A percentile compares a stretch with the other conserved stretches of the same genome.
These are phyloP conservation scores for Diaporthe citrichinensis DNA, from an alignment of 2,329 filamentous ascomycete genomes.

Conservation along the genomic window DNA sequence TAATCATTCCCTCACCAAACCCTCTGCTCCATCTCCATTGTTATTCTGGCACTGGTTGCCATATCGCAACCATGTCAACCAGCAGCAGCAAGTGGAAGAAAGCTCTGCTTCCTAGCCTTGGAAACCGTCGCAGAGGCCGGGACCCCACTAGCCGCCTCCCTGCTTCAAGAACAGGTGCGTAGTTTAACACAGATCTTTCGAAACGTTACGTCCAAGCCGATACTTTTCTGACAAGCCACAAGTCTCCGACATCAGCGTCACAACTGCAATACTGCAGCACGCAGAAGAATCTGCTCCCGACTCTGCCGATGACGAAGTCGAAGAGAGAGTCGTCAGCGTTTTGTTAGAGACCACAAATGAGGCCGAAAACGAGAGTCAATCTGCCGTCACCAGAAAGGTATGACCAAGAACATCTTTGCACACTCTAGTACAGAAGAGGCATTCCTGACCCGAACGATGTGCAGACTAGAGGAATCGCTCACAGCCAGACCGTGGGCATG, in stretches of 20 bases:
- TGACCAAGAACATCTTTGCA: neutral
- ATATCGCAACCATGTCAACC: slow-evolving; percentile 5
- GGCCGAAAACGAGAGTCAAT: neutral
- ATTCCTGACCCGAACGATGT: neutral
- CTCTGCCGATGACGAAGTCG: neutral
- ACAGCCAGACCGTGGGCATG: slow-evolving; percentile 32
- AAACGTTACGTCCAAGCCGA: neutral
- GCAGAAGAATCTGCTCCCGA: neutral
- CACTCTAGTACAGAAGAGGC: neutral
- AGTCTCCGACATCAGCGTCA: slow-evolving; percentile 28
- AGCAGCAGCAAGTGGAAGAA: slow-evolving; percentile 37
- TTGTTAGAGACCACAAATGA: slow-evolving; percentile 37
- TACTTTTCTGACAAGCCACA: neutral
- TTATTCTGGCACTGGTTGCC: neutral
- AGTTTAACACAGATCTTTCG: neutral
- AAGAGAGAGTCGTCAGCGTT: slow-evolving; percentile 37
- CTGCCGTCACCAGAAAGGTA: slow-evolving; percentile 28
- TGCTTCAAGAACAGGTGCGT: slow-evolving; percentile 37
- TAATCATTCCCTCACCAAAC: neutral
- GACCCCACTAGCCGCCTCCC: slow-evolving; percentile 6
- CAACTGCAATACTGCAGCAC: neutral
- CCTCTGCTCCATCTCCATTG: neutral
- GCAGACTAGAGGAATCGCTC: slow-evolving; percentile 18
- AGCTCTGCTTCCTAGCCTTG: slow-evolving; percentile 35
- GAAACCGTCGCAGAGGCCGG: slow-evolving; percentile 27